Evolutionary conservation across 164 flowering plant species (phyloP), one percentile per base, ranked within the genome.

Genomic region (Piper betle): DNA sequence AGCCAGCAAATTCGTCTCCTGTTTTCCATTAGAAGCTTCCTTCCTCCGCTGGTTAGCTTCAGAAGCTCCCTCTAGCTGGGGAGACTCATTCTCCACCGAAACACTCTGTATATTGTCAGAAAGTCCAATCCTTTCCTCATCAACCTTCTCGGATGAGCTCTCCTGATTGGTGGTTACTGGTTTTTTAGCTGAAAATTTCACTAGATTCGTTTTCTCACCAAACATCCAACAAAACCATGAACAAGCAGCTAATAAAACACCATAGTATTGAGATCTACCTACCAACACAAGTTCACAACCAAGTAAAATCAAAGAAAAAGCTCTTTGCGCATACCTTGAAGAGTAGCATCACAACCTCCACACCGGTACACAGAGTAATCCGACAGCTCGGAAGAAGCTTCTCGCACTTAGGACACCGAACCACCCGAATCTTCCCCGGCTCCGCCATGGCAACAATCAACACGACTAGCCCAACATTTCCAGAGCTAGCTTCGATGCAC

Each of bases 331-430:
- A 16, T 75, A 84, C 89, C 83, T 74, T 61, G 81, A 57, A 84
- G 82, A 71, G 72, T 67, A 63, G 81, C 75, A 66, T 77, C 81
- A 62, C 89, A 84, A 25, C 82, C 84, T 55, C 84, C 86, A 65
- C 89, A 84, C 64, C 74, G 68, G 69, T 79, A 82, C 7, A 82
- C 76, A 61, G 84, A 68, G 61, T 41, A 60, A 53, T 76, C 69
- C 20, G 79, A 73, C 37, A 64, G 78, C 76, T 84, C 89, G 0
- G 76, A 4, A 84, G 69, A 38, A 84, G 75, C 70, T 79, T 77
- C 39, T 70, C 73, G 59, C 86, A 84, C 69, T 80, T 82, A 17
- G 84, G 88, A 71, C 89, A 84, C 18, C 84, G 80, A 73, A 80
- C 86, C 1, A 80, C 39, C 65, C 84, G 63, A 55, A 76, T 75